Evolutionary conservation across 2,329 filamentous ascomycete species (phyloP).

Genomic region (Biscogniauxia mediterranea): DNA sequence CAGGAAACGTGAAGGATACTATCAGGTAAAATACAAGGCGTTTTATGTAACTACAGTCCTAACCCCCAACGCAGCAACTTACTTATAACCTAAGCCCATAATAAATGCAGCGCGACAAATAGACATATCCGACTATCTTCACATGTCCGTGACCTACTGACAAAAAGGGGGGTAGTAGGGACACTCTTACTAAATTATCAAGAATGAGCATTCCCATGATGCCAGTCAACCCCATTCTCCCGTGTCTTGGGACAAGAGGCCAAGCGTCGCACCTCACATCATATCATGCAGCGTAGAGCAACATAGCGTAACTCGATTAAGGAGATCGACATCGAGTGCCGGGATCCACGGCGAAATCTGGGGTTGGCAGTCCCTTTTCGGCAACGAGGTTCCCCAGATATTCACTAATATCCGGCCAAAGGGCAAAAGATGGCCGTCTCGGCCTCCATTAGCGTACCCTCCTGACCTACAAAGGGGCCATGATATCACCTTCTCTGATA

Average conservation of each 20-base stretch:
- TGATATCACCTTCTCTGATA: not conserved
- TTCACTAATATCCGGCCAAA: slow-evolving; percentile 15
- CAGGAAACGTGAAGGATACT: no score
- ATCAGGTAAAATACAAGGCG: no score
- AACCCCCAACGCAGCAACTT: no score
- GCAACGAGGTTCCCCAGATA: slow-evolving; percentile 13
- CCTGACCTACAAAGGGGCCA: not conserved
- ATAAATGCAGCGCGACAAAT: no score
- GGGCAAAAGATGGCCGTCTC: slow-evolving; percentile 3
- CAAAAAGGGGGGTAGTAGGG: not conserved
- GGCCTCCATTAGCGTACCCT: not conserved
- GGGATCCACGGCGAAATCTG: slow-evolving; percentile 2
- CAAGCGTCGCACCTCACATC: slow-evolving; percentile 11
- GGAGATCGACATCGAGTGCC: slow-evolving; percentile 6
- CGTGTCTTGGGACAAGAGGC: slow-evolving; percentile 6
- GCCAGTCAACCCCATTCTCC: slow-evolving; percentile 5
- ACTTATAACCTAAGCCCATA: not conserved
- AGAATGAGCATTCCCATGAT: not conserved
- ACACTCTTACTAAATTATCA: not conserved
- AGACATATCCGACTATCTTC: no score
- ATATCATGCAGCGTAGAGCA: slow-evolving; percentile 1
- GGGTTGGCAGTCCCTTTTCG: slow-evolving; percentile 11
- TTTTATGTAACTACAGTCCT: no score
- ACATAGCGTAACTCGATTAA: not conserved
- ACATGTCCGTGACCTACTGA: not conserved